Base-by-base conservation (phyloP, 441 rosid species). In the Sinapis alba region DNA sequence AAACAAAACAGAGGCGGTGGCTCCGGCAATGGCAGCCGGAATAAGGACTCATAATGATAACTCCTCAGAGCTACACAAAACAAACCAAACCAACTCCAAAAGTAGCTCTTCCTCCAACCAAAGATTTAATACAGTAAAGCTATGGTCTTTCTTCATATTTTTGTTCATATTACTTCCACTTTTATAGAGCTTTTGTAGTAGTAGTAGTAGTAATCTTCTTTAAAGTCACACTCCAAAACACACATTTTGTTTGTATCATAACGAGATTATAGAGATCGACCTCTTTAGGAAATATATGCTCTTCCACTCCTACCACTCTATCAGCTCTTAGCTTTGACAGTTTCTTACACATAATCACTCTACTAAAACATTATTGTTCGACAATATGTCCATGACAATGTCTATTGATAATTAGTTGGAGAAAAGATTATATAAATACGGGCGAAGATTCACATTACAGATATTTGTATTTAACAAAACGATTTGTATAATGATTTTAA, bases 11-110 rank as follows among this genome's bases (percentile, higher is more conserved):
- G 71, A 73, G 6, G 86, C 79, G 2, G 86, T 83, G 16, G 84
- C 97, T 79, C 89, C 97, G 19, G 88, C 90, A 19, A 78, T 84
- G 71, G 96, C 85, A 18, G 91, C 87, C 1, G 94, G 91, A 73
- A 61, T 82, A 26, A 83, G 77, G 57, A 65, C 72, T 56, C 81
- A 84, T 72, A 51, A 84, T 72, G 45, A 69, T 57, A 77, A 79
- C 15, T 73, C 78, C 15, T 65, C 87, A 18, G 82, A 81, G 24
- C 18, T 82, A 60, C 60, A 81, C 45, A 74, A 80, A 56, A 72
- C 80, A 71, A 70, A 53, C 51, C 63, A 62, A 66, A 82, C 75
- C 20, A 65, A 41, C 58, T 81, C 86, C 63, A 59, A 45, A 32
- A 79, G 47, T 26, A 78, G 76, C 74, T 84, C 87, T 13, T 70